Evolutionary conservation across 2,329 filamentous ascomycete genomes (phyloP), one percentile per base, ranked within the genome.

Genomic region (Pezicula radicicola): DNA sequence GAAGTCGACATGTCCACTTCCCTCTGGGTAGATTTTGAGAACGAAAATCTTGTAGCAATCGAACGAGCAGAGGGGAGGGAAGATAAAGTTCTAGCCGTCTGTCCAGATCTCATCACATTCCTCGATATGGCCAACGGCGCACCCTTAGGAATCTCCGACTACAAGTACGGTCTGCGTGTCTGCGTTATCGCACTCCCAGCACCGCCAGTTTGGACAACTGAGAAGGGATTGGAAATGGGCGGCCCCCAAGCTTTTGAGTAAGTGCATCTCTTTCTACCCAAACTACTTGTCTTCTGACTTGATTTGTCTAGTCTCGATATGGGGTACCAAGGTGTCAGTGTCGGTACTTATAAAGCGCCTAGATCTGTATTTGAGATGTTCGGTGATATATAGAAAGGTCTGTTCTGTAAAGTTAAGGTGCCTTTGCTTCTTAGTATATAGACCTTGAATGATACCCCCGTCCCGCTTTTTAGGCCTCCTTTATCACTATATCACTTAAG

Each of bases 111-210:
- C 3, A 65, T 66, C 12, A 60, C 58, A 4, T 65, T 73, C 19
- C 48, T 72, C 3, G 77, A 79, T 58, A 70, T 66, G 35, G 67
- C 68, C 16, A 75, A 78, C 45, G 76, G 77, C 0, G 75, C 75
- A 46, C 76, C 76, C 0, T 68, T 80, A 4, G 76, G 76, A 0
- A 75, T 76, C 1, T 72, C 75, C 13, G 76, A 80, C 21, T 63
- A 78, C 28, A 69, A 77, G 9, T 81, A 80, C 49, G 78, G 78
- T 0, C 56, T 80, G 3, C 66, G 71, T 4, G 77, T 80, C 0
- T 74, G 64, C 30, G 77, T 81, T 1, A 74, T 81, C 52, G 77
- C 70, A 0, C 64, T 81, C 30, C 68, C 75, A 2, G 73, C 75
- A 1, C 75, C 77, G 52, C 75, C 76, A 0, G 57, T 78, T 10